These are phyloP conservation scores for Pleurotus ostreatus DNA, from an alignment of 768 basidiomycete genomes.

Conservation along the genomic window DNA sequence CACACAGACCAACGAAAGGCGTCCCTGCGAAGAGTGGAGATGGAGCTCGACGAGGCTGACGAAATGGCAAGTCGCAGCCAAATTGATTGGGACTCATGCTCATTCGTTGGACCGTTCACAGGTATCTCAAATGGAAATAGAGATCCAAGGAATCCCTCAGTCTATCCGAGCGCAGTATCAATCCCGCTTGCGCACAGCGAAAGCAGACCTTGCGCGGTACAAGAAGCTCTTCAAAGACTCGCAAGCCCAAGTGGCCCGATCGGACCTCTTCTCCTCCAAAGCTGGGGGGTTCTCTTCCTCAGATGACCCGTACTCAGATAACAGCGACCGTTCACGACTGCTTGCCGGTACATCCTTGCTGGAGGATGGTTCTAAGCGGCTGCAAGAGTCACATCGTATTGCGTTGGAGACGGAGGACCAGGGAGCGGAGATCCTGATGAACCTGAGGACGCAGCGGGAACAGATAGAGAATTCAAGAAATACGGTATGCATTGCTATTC, in stretches of 20 bases:
- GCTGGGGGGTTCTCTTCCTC: slow-evolving; percentile 37
- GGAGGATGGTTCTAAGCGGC: slow-evolving; percentile 77
- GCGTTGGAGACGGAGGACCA: slow-evolving; percentile 96
- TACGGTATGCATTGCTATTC: slow-evolving; percentile 50
- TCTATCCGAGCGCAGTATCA: slow-evolving; percentile 78
- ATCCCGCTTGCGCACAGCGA: slow-evolving; percentile 67
- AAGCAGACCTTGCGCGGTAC: slow-evolving; percentile 67
- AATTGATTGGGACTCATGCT: background rate
- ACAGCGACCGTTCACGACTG: slow-evolving; percentile 74
- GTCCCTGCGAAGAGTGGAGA: slow-evolving; percentile 77
- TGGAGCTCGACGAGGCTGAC: slow-evolving; percentile 97
- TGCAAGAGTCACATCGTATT: slow-evolving; percentile 88
- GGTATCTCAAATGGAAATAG: slow-evolving; percentile 99
- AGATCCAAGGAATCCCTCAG: slow-evolving; percentile 91
- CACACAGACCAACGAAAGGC: slow-evolving; percentile 56
- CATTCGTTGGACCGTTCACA: slow-evolving; percentile 24
- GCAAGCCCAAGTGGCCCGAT: slow-evolving; percentile 63
- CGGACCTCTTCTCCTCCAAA: slow-evolving; percentile 69
- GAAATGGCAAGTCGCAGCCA: slow-evolving; percentile 70
- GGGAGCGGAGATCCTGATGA: slow-evolving; percentile 87
- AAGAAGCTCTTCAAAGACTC: slow-evolving; percentile 81
- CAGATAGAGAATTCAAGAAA: slow-evolving; percentile 92
- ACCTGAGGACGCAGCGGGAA: slow-evolving; percentile 83
- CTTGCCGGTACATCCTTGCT: slow-evolving; percentile 75
- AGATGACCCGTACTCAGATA: slow-evolving; percentile 76